Conservation (phyloP, 495 filamentous ascomycete genomes). For the Lasiosphaeriaceae sp. region DNA sequence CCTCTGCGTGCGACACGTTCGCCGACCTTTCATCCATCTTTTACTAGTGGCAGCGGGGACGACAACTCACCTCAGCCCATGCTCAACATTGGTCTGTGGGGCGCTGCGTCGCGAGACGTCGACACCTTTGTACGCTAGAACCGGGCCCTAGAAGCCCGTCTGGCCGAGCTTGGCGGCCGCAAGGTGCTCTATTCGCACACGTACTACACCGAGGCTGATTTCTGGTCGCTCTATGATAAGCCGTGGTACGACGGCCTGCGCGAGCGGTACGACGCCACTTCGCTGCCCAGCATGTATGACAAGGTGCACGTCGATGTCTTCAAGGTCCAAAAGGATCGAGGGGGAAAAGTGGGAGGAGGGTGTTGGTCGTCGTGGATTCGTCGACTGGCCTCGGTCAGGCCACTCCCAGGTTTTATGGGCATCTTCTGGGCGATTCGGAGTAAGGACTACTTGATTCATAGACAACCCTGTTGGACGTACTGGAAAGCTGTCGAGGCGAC, state of each 20-base stretch:
- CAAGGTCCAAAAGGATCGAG: not conserved
- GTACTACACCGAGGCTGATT: conserved; percentile 53
- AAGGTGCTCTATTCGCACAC: conserved; percentile 53
- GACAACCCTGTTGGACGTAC: not conserved
- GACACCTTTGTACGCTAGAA: conserved; percentile 46
- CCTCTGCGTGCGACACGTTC: conserved; percentile 42
- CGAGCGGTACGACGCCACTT: conserved; percentile 39
- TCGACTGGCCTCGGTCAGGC: not conserved
- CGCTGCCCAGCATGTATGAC: conserved; percentile 49
- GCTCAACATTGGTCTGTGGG: conserved; percentile 50
- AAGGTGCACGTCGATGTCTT: conserved; percentile 32
- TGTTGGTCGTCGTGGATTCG: not conserved
- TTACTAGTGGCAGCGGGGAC: too few species aligned
- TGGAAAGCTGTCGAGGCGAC: too few species aligned
- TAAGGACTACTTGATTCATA: not conserved
- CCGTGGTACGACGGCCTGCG: conserved; percentile 45
- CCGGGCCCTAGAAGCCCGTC: conserved; percentile 54
- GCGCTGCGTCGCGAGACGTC: conserved; percentile 27
- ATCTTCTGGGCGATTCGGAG: not conserved
- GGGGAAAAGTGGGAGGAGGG: not conserved
- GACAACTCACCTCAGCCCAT: too few species aligned
- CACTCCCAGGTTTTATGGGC: not conserved
- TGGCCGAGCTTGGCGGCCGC: conserved; percentile 55
- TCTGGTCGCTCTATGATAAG: conserved; percentile 48
- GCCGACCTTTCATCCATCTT: conserved; percentile 11